Evolutionary conservation across 2,329 filamentous ascomycete species (phyloP), one percentile per base, ranked within the genome.

Genomic region (Didymosphaeria variabile): DNA sequence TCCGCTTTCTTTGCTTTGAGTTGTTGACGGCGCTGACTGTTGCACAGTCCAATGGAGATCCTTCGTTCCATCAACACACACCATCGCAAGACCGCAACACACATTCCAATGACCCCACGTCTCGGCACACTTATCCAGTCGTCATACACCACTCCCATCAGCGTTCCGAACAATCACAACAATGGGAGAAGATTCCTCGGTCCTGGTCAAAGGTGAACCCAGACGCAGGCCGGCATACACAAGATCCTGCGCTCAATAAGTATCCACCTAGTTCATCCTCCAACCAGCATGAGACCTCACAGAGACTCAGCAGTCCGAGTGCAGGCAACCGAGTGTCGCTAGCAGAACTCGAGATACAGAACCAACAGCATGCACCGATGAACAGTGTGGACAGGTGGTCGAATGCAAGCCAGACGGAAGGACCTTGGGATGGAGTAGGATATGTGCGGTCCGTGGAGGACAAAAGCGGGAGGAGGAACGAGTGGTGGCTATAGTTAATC

Each of bases 111-210:
- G 44, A 23, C 38, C 5, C 32, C 44, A 17, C 29, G 17, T 15
- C 49, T 46, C 12, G 9, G n/a, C 19, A 21, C 9, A 21, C 19
- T 15, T 13, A 19, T 45, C 42, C 42, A 23, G 19, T 12, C n/a
- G 13, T 44, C 26, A 26, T 34, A n/a, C 42, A 38, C 10, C 36
- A 17, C 2, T 34, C n/a, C 21, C n/a, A 47, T 8, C 32, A 55
- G 31, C 50, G 40, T 2, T 21, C 57, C 15, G 19, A 47, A n/a
- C 2, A 36, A 19, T 2, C 31, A 12, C 55, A 50, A n/a, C 47
- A 61, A 17, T 67, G 61, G 63, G 55, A 59, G 13, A 17, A 47
- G 26, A 52, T 64, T 15, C 55, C 63, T 9, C 60, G 65, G 5
- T 49, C 57, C 5, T 64, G 65, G 65, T 13, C 42, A 19, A 8